Evolutionary conservation across 2,329 filamentous ascomycete genomes (phyloP), one percentile per base, ranked within the genome.

Genomic region (Aureobasidium melanogenum): DNA sequence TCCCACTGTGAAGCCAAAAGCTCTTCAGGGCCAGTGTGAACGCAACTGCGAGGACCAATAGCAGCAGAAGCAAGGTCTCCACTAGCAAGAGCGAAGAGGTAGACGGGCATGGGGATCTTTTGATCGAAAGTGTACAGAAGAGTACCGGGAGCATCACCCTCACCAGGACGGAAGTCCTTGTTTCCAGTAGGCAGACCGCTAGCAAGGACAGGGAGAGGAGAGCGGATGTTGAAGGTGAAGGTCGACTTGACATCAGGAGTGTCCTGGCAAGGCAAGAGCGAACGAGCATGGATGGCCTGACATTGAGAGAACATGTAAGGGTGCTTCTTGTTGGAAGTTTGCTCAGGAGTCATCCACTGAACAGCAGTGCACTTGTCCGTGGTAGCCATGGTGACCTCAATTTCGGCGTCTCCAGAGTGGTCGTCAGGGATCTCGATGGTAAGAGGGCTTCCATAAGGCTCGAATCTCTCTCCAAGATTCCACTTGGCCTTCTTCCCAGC

Each of bases 221-320:
- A 97, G 28, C 86, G 86, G 70, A 99, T 88, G 69, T 87, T 88
- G 79, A 97, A 97, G 64, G 87, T 86, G 75, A 92, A 91, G 1
- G 91, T 95, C n/a, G 89, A 91, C 79, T 99, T 99, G 69, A 97
- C 89, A 72, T 97, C 93, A 3, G 94, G 94, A 0, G 94, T 97
- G 72, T 99, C 94, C 77, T 97, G 93, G 75, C 93, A 97, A 7
- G 94, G 94, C 74, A 97, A 96, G 64, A 97, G 84, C 51, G 91
- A 96, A 63, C 94, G 86, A 46, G 90, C 91, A 70, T 97, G 92
- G 70, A 97, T 97, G 59, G 93, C 92, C 79, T 99, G 93, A 74
- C 92, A 96, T 78, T 97, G 94, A 47, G 90, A 95, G 79, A 97
- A 97, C 86, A 97, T 93, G 76, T 97, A 97, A 1, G 93, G 93